Base-by-base conservation (phyloP, 2,329 filamentous ascomycete genomes). In the Lecanosticta acicola region DNA sequence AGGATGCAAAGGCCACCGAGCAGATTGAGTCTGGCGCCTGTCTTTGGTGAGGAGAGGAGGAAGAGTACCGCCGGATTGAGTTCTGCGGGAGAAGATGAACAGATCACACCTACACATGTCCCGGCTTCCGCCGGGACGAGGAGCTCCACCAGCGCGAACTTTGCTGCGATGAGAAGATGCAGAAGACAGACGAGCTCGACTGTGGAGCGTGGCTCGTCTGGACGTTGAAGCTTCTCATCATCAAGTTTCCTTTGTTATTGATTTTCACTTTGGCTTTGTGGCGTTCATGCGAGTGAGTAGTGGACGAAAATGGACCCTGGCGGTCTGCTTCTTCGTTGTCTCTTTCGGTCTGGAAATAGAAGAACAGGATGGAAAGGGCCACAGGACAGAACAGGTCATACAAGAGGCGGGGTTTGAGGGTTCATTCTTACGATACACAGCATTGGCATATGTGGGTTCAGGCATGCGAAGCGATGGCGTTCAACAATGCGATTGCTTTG, bases 31-130 rank as follows among this genome's bases (percentile, higher is more conserved):
- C 42, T 52, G 3, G 48, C 48, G 43, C 52, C 46, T 4, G 43
- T 44, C 7, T 21, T 16, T 10, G 24, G 42, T 18, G 38, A 38
- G 21, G 32, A 33, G 17, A 45, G 17, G 43, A 46, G 46, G 24
- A 17, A 41, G 19, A 14, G 19, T 33, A 39, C 49, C 17, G 48
- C 43, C 1, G 36, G 41, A 9, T 33, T 37, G 17, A 32, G 32
- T 5, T 24, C 39, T 18, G 32, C 29, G 13, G 41, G 45, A 9
- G 39, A 46, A n/a, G 24, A 11, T 11, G 24, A 29, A n/a, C 45
- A 50, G 13, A 49, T 48, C 26, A 52, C 52, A 11, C 52, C 52
- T 18, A 55, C 52, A 32, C 52, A 55, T 24, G 34, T 50, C 20
- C 52, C 52, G 20, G 46, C 51, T 5, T 45, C 41, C 35, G 46